A percentile compares a stretch with the other conserved stretches of the same genome.
phyloP scores from a whole-genome alignment of 352 stramenopile species.

The Globisporangium okanoganense region DNA sequence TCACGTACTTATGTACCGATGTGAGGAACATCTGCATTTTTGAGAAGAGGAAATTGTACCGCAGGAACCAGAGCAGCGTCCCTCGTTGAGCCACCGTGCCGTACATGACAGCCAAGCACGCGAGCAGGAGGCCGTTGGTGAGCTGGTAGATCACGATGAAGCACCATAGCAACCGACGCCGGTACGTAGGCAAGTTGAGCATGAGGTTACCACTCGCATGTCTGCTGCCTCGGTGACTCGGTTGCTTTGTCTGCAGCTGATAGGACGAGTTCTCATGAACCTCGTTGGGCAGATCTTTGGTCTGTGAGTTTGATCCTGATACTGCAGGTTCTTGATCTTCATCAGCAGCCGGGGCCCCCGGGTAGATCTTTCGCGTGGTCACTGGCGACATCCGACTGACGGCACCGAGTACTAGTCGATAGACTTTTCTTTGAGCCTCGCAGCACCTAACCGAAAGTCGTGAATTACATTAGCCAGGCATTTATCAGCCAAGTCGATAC shows the following conservation, averaged over 20 bases:
- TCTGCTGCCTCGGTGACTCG: neutral
- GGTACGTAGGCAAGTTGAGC: neutral
- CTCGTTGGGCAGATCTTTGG: neutral
- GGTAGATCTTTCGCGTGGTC: neutral
- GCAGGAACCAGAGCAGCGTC: conserved; percentile 17
- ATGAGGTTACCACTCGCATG: neutral
- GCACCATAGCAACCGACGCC: conserved; percentile 2
- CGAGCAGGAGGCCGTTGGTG: conserved; percentile 6
- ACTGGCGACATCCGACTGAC: neutral
- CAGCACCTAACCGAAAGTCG: neutral
- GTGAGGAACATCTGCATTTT: conserved; percentile 8
- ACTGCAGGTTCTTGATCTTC: neutral
- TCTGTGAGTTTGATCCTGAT: neutral
- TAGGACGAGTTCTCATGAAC: neutral
- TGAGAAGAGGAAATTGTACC: conserved; percentile 20
- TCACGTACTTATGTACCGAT: conserved; percentile 5
- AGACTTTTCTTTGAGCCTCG: neutral
- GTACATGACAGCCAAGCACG: conserved; percentile 10
- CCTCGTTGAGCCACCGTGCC: neutral
- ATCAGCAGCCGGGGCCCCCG: neutral
- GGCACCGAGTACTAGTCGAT: neutral
- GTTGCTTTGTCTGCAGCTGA: neutral
- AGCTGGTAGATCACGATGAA: conserved; percentile 14
- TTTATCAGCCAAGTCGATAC: neutral
- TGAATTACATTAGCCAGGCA: no score